Base-by-base conservation (phyloP, 2,329 filamentous ascomycete genomes). In the Talaromyces rugulosus region DNA sequence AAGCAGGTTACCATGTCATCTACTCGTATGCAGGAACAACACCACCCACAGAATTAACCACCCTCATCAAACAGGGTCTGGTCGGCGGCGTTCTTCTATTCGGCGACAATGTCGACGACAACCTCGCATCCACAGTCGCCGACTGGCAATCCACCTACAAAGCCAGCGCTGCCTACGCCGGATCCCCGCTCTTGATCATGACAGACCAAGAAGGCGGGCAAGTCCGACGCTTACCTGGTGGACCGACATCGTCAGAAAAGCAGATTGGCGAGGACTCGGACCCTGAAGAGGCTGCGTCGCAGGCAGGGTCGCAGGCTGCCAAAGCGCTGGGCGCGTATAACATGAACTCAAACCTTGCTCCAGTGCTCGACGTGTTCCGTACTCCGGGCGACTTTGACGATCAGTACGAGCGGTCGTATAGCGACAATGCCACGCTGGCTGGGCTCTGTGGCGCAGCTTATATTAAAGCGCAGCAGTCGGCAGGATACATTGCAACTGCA, bases 191-290 rank as follows among this genome's bases (percentile, higher is more conserved):
- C 1, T 59, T 71, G 4, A 71, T 74, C 56, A 68, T 72, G 68
- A 74, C 70, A 3, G 71, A 74, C 60, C 72, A 74, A 53, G 72
- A 74, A 59, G 72, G 72, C 6, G 71, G 71, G 9, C 9, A 70
- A n/a, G 66, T 74, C 3, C 64, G 64, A 42, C 68, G 70, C 7
- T 54, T 74, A 0, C 64, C 68, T 4, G 70, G 71, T 6, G 69
- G 70, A 4, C 70, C 71, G 18, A 64, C 59, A 3, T 44, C 57
- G 30, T 68, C 67, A 12, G 70, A 65, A 8, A 73, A 72, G 56
- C 36, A 66, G 54, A 56, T 72, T 3, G 71, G 71, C 5, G 53
- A 65, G 47, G 63, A 66, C 5, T n/a, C 62, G 2, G 7, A 71
- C 27, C 67, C 65, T 0, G 30, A 55, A 23, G 31, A 47, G 3